Percentiles rank a stretch among this genome's conserved stretches.
Evolutionary conservation across 345 rosid species (phyloP).

Genomic region (Arabis alpina): DNA sequence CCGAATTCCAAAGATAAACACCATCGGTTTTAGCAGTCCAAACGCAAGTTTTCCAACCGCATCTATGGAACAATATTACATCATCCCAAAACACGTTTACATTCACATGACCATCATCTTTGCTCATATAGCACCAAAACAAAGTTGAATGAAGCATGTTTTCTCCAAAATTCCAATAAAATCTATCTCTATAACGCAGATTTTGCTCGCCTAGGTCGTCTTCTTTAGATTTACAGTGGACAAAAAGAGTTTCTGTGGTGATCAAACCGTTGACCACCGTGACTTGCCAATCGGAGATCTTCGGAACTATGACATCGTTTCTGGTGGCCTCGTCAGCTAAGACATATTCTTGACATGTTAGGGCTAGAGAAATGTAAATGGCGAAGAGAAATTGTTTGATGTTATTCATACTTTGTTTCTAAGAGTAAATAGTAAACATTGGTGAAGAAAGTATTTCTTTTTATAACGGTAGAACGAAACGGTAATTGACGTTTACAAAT

Average conservation of each 20-base stretch:
- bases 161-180: constrained; percentile 40
- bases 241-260: constrained; percentile 6
- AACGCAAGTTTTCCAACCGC: constrained; percentile 44
- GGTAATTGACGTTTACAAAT: constrained; percentile 6
- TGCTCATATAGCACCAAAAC: constrained; percentile 47
- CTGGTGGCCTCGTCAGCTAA: not conserved
- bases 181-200: not conserved
- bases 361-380: constrained; percentile 13
- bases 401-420: constrained; percentile 23
- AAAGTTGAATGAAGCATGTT: constrained; percentile 38
- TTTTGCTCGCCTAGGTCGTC: constrained; percentile 43
- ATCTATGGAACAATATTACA: constrained; percentile 38
- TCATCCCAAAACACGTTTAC: constrained; percentile 45
- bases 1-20: constrained; percentile 40
- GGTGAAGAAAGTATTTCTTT: constrained; percentile 7
- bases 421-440: not conserved
- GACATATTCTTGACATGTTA: constrained; percentile 6
- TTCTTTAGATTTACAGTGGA: constrained; percentile 49
- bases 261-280: constrained; percentile 33
- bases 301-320: constrained; percentile 23
- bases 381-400: constrained; percentile 7
- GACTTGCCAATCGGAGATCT: constrained; percentile 36
- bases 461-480: constrained; percentile 31
- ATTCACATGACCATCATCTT: constrained; percentile 29
- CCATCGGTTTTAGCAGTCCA: constrained; percentile 48